Conservation (phyloP, 2,329 filamentous ascomycete species). For the Diaporthe eres region DNA sequence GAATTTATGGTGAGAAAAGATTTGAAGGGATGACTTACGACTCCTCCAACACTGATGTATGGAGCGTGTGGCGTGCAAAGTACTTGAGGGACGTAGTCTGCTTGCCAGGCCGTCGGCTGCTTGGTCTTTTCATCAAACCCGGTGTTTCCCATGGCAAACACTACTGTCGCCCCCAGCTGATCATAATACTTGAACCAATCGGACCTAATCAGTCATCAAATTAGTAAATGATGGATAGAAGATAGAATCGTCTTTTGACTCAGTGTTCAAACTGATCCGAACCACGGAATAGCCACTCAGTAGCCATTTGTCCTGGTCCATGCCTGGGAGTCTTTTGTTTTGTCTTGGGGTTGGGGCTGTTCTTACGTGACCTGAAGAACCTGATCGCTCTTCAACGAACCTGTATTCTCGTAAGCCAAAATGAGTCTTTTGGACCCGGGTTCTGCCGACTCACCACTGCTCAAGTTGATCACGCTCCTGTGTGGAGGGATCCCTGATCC, state of each 20-base stretch:
- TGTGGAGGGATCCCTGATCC: neutral
- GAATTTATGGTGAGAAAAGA: neutral
- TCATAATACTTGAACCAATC: neutral
- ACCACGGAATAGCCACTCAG: neutral
- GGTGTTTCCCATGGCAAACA: neutral
- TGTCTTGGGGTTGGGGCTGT: too few relatives aligned
- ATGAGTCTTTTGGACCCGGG: neutral
- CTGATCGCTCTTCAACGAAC: neutral
- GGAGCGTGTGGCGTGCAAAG: neutral
- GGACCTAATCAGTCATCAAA: neutral
- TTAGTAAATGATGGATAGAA: neutral
- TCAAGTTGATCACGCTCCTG: slow-evolving; percentile 25
- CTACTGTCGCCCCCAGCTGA: slow-evolving; percentile 6
- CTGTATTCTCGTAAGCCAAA: neutral
- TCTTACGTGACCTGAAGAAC: neutral
- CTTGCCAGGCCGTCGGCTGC: neutral
- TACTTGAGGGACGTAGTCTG: neutral
- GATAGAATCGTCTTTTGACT: neutral
- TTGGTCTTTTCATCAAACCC: neutral
- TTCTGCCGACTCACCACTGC: neutral
- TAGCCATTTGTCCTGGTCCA: too few relatives aligned
- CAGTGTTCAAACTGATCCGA: neutral
- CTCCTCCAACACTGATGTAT: slow-evolving; percentile 23
- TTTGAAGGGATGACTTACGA: neutral
- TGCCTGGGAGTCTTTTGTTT: too few relatives aligned